Conservation (phyloP, 1,139 yeast genomes). For the Geotrichum bryndzae region DNA sequence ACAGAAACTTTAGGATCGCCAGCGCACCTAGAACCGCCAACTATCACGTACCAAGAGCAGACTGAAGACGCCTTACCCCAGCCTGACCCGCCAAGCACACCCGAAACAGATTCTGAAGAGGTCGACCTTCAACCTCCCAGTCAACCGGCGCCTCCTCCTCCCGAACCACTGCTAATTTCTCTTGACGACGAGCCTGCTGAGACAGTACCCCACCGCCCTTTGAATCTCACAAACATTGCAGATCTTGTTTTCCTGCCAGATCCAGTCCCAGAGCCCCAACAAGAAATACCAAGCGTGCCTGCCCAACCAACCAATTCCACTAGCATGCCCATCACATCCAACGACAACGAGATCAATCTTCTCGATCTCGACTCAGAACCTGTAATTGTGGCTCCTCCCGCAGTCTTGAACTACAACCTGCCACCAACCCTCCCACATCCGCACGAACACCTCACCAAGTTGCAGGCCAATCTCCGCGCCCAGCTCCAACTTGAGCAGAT, state of each 20-base stretch:
- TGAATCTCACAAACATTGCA: not conserved
- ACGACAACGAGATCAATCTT: constrained; percentile 1
- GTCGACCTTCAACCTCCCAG: not conserved
- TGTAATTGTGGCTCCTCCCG: not conserved
- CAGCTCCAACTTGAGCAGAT: constrained; percentile 12
- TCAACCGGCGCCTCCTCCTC: not conserved
- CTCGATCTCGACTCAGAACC: constrained; percentile 8
- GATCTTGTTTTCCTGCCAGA: not conserved
- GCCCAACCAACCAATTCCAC: not conserved
- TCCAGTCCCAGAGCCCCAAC: not conserved
- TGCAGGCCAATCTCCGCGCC: constrained; percentile 12
- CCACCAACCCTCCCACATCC: not conserved
- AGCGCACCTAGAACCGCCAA: not conserved
- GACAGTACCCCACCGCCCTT: not conserved
- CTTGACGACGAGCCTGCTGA: not conserved
- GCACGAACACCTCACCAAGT: not conserved
- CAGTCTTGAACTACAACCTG: not conserved
- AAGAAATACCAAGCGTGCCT: not conserved
- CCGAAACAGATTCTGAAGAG: not conserved
- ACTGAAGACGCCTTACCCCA: not conserved
- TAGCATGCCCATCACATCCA: not conserved
- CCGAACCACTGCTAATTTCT: not conserved
- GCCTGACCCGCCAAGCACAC: not conserved
- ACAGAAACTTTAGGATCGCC: not conserved
- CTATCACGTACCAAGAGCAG: not conserved